Conservation (phyloP, 75 land plant genomes). For the Chamaecyparis obtusa region DNA sequence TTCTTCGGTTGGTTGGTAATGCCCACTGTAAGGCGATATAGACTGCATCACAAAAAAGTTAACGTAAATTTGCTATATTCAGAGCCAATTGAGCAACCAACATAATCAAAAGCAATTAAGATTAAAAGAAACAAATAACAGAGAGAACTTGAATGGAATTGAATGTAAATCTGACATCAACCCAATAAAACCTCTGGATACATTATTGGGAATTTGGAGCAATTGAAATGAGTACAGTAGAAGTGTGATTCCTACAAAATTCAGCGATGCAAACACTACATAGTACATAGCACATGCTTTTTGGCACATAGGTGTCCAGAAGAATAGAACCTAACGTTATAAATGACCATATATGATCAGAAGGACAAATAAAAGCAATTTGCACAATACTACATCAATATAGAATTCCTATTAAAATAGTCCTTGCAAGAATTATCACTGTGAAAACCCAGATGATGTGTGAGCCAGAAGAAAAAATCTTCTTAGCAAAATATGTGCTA, state of each 20-base stretch:
- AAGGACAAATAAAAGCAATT: neutral
- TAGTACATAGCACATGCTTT: neutral
- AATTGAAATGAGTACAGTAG: neutral
- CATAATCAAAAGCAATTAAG: neutral
- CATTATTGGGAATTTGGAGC: neutral
- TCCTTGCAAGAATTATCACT: neutral
- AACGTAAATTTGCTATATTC: neutral
- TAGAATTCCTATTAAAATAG: neutral
- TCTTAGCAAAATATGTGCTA: no score
- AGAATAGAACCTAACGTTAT: neutral
- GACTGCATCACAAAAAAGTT: slow-evolving; percentile 16
- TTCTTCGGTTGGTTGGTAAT: slow-evolving; percentile 90
- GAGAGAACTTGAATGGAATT: neutral
- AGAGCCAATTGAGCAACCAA: neutral
- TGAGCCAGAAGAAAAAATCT: no score
- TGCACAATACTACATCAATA: neutral
- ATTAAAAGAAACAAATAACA: neutral
- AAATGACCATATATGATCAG: neutral
- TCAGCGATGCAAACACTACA: neutral
- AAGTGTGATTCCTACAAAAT: neutral
- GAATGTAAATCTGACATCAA: neutral
- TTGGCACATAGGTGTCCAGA: neutral
- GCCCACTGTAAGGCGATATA: slow-evolving; percentile 82
- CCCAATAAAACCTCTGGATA: neutral
- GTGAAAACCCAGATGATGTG: neutral